Evolutionary conservation across 306 rosid species (phyloP), one percentile per base, ranked within the genome.

Genomic region (Begonia loranthoides): DNA sequence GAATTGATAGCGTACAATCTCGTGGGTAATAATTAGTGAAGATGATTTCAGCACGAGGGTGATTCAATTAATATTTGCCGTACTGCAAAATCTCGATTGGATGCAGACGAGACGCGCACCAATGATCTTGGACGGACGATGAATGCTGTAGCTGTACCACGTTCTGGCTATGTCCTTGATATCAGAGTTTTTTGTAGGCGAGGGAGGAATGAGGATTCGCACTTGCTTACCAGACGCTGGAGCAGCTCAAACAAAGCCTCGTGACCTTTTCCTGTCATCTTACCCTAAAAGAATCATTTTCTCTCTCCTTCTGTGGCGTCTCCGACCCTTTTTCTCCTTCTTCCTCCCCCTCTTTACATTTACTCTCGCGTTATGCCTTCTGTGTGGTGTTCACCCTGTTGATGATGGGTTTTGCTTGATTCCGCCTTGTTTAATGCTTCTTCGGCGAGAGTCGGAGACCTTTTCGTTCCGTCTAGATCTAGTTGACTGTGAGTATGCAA

Each of bases 401-500:
- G 36, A 3, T 19, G 9, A 0, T 28, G 9, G 4, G 36, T 28
- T 8, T 28, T 28, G 36, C 36, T 28, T 28, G 36, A 28, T 4
- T 28, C 36, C 9, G 36, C 36, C 36, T 28, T 0, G 9, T 28
- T 28, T 28, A 28, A 28, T 28, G 6, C 36, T 28, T 28, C 36
- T 28, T 0, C 36, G 36, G 36, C 36, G 8, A 28, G 36, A 28
- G 5, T 28, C 36, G 36, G 5, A 28, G 36, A 28, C 36, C 0
- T 51, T 62, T 50, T 45, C 0, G 8, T 54, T 33, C 34, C 50
- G 48, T 61, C 53, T 58, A 4, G 54, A 66, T 72, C 66, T 44
- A 28, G 43, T 61, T 59, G 45, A 54, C 52, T 50, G 50, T 12
- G 41, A 52, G 41, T 47, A 17, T 9, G 44, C 36, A 10, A 61